Evolutionary conservation across 352 stramenopile species (phyloP), one percentile per base, ranked within the genome.

Genomic region (Globisporangium lucens): DNA sequence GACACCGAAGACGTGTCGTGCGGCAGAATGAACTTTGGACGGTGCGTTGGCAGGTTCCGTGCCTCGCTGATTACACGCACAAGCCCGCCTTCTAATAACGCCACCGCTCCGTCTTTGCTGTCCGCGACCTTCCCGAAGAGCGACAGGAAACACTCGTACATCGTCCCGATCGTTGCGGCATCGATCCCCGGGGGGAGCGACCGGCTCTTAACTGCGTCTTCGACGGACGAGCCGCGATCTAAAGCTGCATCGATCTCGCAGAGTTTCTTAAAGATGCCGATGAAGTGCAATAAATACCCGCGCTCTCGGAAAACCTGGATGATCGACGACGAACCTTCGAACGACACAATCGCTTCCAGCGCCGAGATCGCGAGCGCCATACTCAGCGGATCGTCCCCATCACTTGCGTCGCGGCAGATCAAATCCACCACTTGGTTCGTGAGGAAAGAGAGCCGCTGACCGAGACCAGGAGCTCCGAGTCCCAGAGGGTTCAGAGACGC

Each of bases 61-160:
- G 75, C 72, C 52, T 90, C 83, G 12, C 74, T 72, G 4, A 95
- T 71, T n/a, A 83, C 80, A 53, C 83, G 82, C 20, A 95, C 63
- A 29, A 94, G 74, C 1, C 85, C 84, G 56, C 83, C 83, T 79
- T 94, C 84, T 9, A 95, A 56, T 22, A 95, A 60, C 30, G 82
- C 82, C 30, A 90, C 62, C 0, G 87, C 85, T 46, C 87, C 87
- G 58, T 92, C 82, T 30, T 79, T 77, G 33, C 77, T 86, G 35
- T 78, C 73, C 22, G 83, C 83, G 15, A 94, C 71, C 10, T 83
- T 82, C 0, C 77, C 73, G 38, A 94, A 93, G 22, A 95, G 81
- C 59, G 87, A 95, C 55, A 95, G 70, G 29, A 94, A 90, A 53
- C 83, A 91, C 68, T 91, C 83, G 74, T 93, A 91, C 69, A 94